Conservation (phyloP, 331 rosid genomes). For the Quercus phellos region DNA sequence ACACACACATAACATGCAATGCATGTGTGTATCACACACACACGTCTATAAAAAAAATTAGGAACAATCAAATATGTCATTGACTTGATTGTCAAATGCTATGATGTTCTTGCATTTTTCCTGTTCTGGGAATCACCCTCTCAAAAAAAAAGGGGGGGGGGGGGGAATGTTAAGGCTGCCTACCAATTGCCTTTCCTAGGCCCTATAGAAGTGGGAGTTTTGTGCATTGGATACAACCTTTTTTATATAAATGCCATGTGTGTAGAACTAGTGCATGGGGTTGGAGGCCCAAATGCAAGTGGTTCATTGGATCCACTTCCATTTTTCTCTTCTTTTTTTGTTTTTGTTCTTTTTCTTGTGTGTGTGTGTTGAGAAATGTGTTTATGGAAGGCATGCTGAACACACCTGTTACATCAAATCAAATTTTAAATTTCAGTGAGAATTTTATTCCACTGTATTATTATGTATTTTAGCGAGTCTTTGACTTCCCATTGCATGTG, state of each 20-base stretch:
- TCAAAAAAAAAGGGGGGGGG: no score
- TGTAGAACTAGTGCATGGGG: neutral
- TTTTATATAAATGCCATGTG: neutral
- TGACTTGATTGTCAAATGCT: neutral
- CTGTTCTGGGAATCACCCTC: neutral
- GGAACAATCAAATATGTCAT: neutral
- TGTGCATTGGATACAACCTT: no score
- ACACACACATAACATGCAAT: neutral
- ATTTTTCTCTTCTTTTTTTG: neutral
- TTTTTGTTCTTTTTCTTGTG: no score
- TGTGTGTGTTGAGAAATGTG: no score
- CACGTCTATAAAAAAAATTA: neutral
- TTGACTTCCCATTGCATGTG: neutral
- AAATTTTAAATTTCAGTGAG: neutral
- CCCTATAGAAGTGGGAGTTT: no score
- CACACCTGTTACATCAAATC: neutral
- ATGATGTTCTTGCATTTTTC: neutral
- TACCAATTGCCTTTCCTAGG: no score
- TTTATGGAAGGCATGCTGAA: neutral
- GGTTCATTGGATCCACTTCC: neutral
- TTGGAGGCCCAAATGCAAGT: neutral
- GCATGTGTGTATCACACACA: neutral
- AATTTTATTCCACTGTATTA: neutral
- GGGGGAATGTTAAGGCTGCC: no score
- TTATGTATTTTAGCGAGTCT: neutral